Base-by-base conservation (phyloP, 345 rosid species). In the Eucalyptus victrix region DNA sequence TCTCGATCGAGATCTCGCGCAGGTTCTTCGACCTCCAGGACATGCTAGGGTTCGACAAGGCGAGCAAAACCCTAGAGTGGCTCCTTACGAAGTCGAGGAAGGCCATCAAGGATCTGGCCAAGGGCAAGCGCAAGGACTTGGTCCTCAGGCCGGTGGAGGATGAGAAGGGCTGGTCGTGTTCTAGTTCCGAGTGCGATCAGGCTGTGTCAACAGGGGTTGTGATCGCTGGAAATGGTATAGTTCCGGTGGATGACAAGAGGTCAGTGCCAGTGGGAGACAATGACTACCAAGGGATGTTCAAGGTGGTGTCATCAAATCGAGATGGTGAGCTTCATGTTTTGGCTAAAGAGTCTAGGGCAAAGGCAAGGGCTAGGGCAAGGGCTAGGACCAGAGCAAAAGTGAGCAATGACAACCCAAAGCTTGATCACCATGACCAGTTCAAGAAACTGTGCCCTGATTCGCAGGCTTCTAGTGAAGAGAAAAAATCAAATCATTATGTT, bases 21-120 rank as follows among this genome's bases (percentile, higher is more conserved):
- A 92, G 94, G 89, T 97, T 97, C 94, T 97, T 97, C 53, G 97
- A 94, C 91, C 98, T 97, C 47, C 99, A 97, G 87, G 99, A 97
- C 90, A 91, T 91, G 96, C 91, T 97, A 93, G 97, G 99, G 87
- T 96, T 94, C 90, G 97, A 96, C 89, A 96, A 94, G 94, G 96
- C 97, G 6, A 96, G 97, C 92, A 92, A 96, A 89, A 97, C 98
- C 91, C 94, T 97, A 34, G 99, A 94, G 49, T 97, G 99, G 99
- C 91, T 97, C 30, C 94, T 97, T 34, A 89, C 72, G 17, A 94
- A 94, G 86, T 96, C 98, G 16, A 93, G 87, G 76, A 92, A 88
- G n/a, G 94, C 96, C 90, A 97, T 97, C 67, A 87, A 89, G 65
- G 94, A 94, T 86, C 90, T 94, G 49, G 89, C 88, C 13, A 83